Base-by-base conservation (phyloP, 2,329 filamentous ascomycete species). In the Pseudogymnoascus sp. region DNA sequence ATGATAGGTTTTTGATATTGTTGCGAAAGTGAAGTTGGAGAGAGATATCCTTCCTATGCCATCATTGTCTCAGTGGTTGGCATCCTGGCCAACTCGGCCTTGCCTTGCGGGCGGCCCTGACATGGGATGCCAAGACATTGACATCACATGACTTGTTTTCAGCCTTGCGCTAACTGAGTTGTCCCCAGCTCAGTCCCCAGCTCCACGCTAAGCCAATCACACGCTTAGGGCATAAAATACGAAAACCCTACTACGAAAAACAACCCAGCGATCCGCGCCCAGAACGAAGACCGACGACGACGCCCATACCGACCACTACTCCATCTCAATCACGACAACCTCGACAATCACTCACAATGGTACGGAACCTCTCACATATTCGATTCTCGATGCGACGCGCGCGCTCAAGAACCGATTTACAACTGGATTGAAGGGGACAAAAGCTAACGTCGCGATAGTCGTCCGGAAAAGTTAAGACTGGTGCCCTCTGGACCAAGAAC, bases 401-500 rank as follows among this genome's bases (percentile, higher is more conserved):
- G 28, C 25, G 21, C 36, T 25, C 31, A 39, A 43, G 41, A 48
- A 54, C 6, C 21, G 23, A 57, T 57, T 37, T 41, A 34, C 39
- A 23, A 62, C 4, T 39, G 19, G 39, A 60, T 63, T 54, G 10
- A 60, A 39, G 39, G 64, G 43, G 21, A 62, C 63, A 62, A 45
- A 62, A 64, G 73, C 72, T 71, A 63, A 71, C 76, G 74, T 77
- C 75, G 77, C 68, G 77, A 74, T 76, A 85, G 81, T 83, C 81
- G 78, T 78, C 79, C 75, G 75, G 77, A 75, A 88, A 88, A 87
- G 92, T 99, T 83, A 98, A 97, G 90, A 88, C 93, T 80, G 87
- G 86, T 83, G 86, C 90, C 83, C 92, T 99, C 81, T 98, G 95
- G 95, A 88, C 87, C 84, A 99, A 99, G 92, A 93, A 86, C 89